Evolutionary conservation across 768 basidiomycete genomes (phyloP).

Genomic region (Chalciporus pseudorubinellus): DNA sequence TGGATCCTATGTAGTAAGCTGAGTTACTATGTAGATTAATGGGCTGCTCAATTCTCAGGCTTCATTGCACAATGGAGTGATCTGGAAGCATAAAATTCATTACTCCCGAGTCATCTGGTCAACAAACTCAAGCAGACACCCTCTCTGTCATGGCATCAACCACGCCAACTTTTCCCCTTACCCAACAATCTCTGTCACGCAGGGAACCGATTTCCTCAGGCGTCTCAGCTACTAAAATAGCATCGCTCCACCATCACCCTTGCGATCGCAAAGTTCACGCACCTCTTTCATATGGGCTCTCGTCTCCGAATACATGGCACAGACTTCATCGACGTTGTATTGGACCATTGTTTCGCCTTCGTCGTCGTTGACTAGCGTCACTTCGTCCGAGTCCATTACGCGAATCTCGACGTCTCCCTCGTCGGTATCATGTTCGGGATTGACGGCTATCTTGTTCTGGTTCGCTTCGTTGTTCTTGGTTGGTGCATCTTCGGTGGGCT

Average conservation of each 20-base stretch:
- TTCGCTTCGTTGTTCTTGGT: neutral
- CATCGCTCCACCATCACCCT: neutral
- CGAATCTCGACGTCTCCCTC: neutral
- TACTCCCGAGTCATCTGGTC: too few relatives aligned
- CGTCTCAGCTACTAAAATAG: conserved; percentile 31
- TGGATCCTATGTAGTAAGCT: too few relatives aligned
- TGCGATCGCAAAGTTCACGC: conserved; percentile 3
- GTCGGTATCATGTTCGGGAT: neutral
- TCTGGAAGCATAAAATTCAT: too few relatives aligned
- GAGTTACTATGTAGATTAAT: too few relatives aligned
- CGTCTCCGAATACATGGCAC: conserved; percentile 16
- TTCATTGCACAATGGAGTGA: too few relatives aligned
- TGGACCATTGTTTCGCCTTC: conserved; percentile 6
- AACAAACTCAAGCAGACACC: too few relatives aligned
- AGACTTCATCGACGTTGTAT: conserved; percentile 20
- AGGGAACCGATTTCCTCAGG: neutral
- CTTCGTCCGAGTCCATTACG: conserved; percentile 23
- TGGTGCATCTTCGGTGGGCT: neutral
- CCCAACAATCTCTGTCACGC: conserved; percentile 11
- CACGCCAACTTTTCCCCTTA: too few relatives aligned
- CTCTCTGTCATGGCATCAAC: too few relatives aligned
- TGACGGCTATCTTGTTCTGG: neutral
- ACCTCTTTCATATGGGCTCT: conserved; percentile 26
- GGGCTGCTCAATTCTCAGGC: too few relatives aligned
- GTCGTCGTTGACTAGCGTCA: conserved; percentile 29